A percentile compares a stretch with the other conserved stretches of the same genome.
phyloP scores from a whole-genome alignment of 495 filamentous ascomycete genomes.

The Baudoinia panamericana region DNA sequence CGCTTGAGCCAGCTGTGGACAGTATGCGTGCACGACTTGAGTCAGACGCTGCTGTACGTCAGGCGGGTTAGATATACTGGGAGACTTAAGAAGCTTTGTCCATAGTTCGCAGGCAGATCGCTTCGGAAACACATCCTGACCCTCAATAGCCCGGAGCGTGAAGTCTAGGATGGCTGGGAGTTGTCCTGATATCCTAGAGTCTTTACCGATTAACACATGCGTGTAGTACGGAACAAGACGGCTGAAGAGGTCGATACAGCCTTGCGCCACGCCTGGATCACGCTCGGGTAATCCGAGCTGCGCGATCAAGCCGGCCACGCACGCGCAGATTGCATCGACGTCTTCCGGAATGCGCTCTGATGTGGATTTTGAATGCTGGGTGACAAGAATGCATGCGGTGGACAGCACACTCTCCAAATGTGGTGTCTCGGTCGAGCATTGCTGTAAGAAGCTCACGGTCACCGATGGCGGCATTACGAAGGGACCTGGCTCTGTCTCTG shows the following conservation, averaged over 20 bases:
- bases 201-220: constrained; percentile 39
- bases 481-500: constrained; percentile 60
- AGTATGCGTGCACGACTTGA: constrained; percentile 6
- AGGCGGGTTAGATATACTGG: neutral
- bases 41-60: neutral
- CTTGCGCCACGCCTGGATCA: constrained; percentile 72
- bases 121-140: constrained; percentile 68
- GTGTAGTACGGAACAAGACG: constrained; percentile 54
- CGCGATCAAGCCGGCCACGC: constrained; percentile 53
- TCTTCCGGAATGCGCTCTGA: constrained; percentile 33
- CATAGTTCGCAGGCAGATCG: constrained; percentile 68
- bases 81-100: constrained; percentile 30
- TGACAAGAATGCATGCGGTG: constrained; percentile 64
- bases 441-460: constrained; percentile 57
- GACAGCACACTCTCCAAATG: constrained; percentile 60
- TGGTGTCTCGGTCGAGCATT: constrained; percentile 48
- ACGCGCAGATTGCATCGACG: constrained; percentile 44
- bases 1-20: constrained; percentile 21
- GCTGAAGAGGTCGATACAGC: constrained; percentile 57
- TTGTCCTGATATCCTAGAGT: constrained; percentile 34
- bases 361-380: constrained; percentile 43
- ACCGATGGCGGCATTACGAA: constrained; percentile 63
- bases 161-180: constrained; percentile 44
- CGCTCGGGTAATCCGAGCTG: constrained; percentile 26
- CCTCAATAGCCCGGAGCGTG: constrained; percentile 55